phyloP scores from a whole-genome alignment of 768 basidiomycete genomes.

The Sutorius australiensis region DNA sequence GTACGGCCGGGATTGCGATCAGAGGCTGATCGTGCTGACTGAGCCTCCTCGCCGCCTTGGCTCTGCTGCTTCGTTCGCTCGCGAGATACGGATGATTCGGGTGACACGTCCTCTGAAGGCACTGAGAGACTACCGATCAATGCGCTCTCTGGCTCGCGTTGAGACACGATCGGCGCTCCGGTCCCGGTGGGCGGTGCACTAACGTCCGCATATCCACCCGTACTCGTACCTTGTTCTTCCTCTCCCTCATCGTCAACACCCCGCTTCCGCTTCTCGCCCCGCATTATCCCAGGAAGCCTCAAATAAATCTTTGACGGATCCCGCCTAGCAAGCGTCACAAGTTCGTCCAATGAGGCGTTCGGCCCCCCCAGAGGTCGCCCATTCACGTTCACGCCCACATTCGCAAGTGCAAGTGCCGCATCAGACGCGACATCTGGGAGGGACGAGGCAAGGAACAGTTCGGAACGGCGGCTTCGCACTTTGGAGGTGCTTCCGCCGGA shows the following conservation, averaged over 20 bases:
- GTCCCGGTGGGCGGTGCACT: background rate
- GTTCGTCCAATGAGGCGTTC: constrained; percentile 15
- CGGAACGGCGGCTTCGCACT: background rate
- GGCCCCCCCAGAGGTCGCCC: constrained; percentile 15
- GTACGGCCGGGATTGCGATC: background rate
- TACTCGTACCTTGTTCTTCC: background rate
- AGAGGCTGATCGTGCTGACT: background rate
- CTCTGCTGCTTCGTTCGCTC: constrained; percentile 2
- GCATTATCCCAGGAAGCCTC: constrained; percentile 6
- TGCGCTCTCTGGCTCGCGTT: background rate
- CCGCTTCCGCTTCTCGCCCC: constrained; percentile 16
- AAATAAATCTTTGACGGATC: constrained; percentile 7
- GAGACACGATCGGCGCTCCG: background rate
- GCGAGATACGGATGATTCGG: background rate
- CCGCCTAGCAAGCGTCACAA: constrained; percentile 15
- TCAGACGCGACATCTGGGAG: background rate
- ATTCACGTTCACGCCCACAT: background rate
- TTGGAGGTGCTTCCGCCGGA: background rate
- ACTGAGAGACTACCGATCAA: background rate
- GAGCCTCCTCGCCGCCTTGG: background rate
- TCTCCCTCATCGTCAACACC: background rate
- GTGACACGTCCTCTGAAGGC: background rate
- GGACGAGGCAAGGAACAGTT: background rate
- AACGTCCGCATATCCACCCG: no score
- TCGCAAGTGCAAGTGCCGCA: background rate